Conservation (phyloP, 805 yeast species). For the Metschnikowia chrysomelidarum region DNA sequence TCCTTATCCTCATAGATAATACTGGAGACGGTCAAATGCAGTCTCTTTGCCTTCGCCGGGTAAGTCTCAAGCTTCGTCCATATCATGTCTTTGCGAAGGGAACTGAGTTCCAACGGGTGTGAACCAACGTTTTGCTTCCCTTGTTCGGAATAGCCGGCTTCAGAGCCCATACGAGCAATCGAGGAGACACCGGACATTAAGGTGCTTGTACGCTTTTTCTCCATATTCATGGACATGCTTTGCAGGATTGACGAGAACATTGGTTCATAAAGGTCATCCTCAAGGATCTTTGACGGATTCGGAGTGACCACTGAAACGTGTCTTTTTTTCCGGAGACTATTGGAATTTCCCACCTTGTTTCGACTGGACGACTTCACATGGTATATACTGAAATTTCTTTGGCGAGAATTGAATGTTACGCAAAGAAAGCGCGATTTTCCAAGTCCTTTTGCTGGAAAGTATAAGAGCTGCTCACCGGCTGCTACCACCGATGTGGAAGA, state of each 20-base stretch:
- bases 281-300: constrained; percentile 41
- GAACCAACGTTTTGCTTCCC: constrained; percentile 18
- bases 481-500: constrained; percentile 67
- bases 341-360: constrained; percentile 6
- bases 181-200: constrained; percentile 42
- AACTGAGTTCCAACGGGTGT: constrained; percentile 19
- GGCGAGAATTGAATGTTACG: constrained; percentile 53
- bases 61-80: constrained; percentile 56
- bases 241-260: constrained; percentile 7
- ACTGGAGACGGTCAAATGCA: constrained; percentile 35
- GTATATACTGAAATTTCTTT: constrained; percentile 48
- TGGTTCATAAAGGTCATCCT: constrained; percentile 32
- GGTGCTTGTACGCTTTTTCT: constrained; percentile 44
- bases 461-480: constrained; percentile 52
- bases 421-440: constrained; percentile 44
- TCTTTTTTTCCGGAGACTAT: constrained; percentile 21
- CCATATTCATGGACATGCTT: constrained; percentile 36
- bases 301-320: constrained; percentile 38
- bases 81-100: constrained; percentile 64
- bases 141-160: constrained; percentile 28
- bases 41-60: constrained; percentile 27
- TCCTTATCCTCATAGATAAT: constrained; percentile 55
- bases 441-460: constrained; percentile 47
- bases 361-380: constrained; percentile 46
- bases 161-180: constrained; percentile 45